phyloP scores from a whole-genome alignment of 2,329 filamentous ascomycete species.

The Diaporthe helianthi region DNA sequence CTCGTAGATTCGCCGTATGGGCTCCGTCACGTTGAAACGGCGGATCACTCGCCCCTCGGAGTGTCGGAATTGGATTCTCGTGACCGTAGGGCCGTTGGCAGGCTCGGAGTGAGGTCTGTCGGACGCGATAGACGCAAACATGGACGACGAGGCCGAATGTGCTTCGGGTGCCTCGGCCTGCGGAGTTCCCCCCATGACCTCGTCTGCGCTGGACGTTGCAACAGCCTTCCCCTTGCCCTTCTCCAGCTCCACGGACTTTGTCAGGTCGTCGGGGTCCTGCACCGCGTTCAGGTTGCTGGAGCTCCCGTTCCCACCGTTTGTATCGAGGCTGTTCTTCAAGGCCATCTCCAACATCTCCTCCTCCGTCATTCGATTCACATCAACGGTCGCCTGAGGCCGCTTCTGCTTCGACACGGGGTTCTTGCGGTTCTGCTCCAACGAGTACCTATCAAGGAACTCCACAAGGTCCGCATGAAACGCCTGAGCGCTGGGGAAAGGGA shows the following conservation, averaged over 20 bases:
- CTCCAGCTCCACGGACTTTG: constrained; percentile 63
- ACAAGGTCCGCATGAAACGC: constrained; percentile 92
- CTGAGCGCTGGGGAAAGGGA: constrained; percentile 74
- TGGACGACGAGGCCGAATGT: constrained; percentile 43
- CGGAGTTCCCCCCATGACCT: constrained; percentile 45
- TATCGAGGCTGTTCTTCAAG: constrained; percentile 83
- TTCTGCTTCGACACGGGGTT: constrained; percentile 91
- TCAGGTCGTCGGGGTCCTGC: constrained; percentile 87
- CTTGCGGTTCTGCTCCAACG: constrained; percentile 83
- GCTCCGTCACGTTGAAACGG: constrained; percentile 79
- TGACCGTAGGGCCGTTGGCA: constrained; percentile 73
- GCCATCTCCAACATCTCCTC: constrained; percentile 98
- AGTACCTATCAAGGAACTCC: constrained; percentile 97
- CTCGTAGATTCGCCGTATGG: constrained; percentile 86
- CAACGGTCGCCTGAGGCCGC: constrained; percentile 67
- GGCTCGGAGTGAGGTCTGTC: constrained; percentile 81
- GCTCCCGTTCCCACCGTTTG: constrained; percentile 47
- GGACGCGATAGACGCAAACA: constrained; percentile 76
- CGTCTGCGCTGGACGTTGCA: constrained; percentile 40
- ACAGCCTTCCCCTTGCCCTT: constrained; percentile 62
- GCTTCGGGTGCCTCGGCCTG: constrained; percentile 41
- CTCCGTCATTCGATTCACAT: constrained; percentile 90
- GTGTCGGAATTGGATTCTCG: constrained; percentile 91
- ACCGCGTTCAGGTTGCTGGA: constrained; percentile 52
- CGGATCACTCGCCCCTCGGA: constrained; percentile 85